Evolutionary conservation across 1,284 basidiomycete genomes (phyloP).

Genomic region (Austroboletus sp.): DNA sequence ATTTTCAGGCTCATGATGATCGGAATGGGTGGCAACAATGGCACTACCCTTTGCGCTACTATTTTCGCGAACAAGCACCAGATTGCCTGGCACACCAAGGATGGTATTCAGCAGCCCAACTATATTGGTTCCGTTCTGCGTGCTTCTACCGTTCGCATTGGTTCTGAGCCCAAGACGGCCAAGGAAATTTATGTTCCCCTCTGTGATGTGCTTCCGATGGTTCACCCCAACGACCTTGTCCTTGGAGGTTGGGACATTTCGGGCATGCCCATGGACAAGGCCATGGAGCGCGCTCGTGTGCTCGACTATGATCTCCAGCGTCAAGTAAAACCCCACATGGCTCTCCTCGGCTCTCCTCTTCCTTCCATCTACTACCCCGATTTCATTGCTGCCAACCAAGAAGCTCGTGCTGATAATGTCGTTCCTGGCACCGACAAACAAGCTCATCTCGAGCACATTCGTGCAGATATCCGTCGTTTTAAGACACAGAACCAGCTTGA

Average conservation of each 20-base stretch:
- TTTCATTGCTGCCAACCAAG: constrained; percentile 97
- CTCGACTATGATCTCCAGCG: constrained; percentile 96
- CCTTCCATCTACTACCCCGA: constrained; percentile 95
- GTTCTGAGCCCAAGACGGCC: constrained; percentile 74
- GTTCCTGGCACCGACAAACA: constrained; percentile 84
- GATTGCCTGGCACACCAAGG: constrained; percentile 93
- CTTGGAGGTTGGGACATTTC: constrained; percentile 99
- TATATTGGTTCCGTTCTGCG: constrained; percentile 92
- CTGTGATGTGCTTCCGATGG: constrained; percentile 93
- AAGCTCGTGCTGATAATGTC: constrained; percentile 89
- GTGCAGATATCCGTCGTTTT: constrained; percentile 90
- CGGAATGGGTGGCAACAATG: constrained; percentile 96
- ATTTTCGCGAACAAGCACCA: constrained; percentile 94
- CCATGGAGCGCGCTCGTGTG: constrained; percentile 91
- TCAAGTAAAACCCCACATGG: constrained; percentile 86
- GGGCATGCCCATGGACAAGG: constrained; percentile 75
- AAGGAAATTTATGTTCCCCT: constrained; percentile 93
- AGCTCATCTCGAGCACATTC: constrained; percentile 87
- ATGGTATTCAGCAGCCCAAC: constrained; percentile 89
- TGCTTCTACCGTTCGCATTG: constrained; percentile 90
- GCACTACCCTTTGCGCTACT: constrained; percentile 89
- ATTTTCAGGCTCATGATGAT: constrained; percentile 84
- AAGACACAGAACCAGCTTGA: constrained; percentile 81
- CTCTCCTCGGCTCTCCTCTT: constrained; percentile 74
- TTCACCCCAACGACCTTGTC: constrained; percentile 97